Evolutionary conservation across 495 filamentous ascomycete species (phyloP), one percentile per base, ranked within the genome.

Genomic region (Neurospora sp.): DNA sequence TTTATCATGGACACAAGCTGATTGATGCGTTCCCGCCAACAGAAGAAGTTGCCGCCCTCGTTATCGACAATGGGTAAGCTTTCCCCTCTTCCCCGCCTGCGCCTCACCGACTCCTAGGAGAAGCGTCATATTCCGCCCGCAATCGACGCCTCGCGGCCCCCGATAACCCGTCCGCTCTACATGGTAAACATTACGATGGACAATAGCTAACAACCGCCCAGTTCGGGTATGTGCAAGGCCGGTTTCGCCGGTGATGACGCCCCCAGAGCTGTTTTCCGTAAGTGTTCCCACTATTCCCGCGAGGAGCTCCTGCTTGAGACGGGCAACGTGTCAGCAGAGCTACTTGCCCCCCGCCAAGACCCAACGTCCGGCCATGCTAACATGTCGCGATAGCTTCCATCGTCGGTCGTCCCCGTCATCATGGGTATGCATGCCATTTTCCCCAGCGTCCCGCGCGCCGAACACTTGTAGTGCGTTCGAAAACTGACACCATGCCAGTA

Each of bases 201-300:
- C 66, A 69, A 44, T 48, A 72, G 83, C 90, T 91, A 82, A 92
- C 85, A 79, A 73, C 69, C 78, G 62, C 81, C 38, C 84, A 99
- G 96, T 89, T 99, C 96, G 85, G 96, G 96, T 91, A 99, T 99
- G 96, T 99, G 96, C 88, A 99, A 99, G 89, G 96, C 96, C 92
- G 96, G 96, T 93, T 99, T 99, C 88, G 96, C 96, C 88, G 96
- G 96, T 94, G 96, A 99, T 83, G 96, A 99, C 94, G 96, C 96
- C 86, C 96, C 96, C 80, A 90, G 96, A 88, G 96, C 96, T 86
- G 96, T 99, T 82, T 99, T 99, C 91, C 96, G 96, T 99, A 93
- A 97, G 96, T 98, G 75, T 77, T 73, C 79, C 77, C 82, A 75
- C 75, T 77, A 78, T 75, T 78, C 78, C 78, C 71, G 70, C 72